Percentiles rank a stretch among this genome's conserved stretches.
Conservation (phyloP, 768 basidiomycete species). For the Hebeloma cylindrosporum region DNA sequence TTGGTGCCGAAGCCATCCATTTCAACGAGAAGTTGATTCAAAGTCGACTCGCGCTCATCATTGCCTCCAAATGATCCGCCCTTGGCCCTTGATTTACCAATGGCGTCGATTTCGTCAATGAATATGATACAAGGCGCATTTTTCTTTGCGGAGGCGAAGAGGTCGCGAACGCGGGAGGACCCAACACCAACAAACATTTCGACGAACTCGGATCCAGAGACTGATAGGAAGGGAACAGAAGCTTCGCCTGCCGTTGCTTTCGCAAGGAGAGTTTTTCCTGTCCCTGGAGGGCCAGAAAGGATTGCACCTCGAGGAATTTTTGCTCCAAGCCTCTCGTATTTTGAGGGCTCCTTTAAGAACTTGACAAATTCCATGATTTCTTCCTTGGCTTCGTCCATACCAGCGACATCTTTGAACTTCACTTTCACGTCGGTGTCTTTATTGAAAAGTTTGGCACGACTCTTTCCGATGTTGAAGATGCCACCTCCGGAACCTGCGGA, state of each 20-base stretch:
- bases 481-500: constrained; percentile 73
- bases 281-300: constrained; percentile 94
- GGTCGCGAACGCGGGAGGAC: constrained; percentile 93
- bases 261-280: constrained; percentile 96
- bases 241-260: constrained; percentile 99
- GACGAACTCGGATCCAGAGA: constrained; percentile 98
- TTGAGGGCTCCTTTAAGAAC: constrained; percentile 92
- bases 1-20: constrained; percentile 99
- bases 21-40: constrained; percentile 97
- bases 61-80: constrained; percentile 81
- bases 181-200: constrained; percentile 99
- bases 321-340: constrained; percentile 95
- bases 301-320: constrained; percentile 97
- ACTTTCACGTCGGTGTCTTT: constrained; percentile 93
- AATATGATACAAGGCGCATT: constrained; percentile 98
- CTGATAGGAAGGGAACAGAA: constrained; percentile 95
- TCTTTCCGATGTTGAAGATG: constrained; percentile 97
- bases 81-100: constrained; percentile 88
- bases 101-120: constrained; percentile 98
- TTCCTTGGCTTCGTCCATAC: constrained; percentile 99
- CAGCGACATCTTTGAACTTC: constrained; percentile 96
- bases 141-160: constrained; percentile 97
- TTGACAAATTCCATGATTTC: constrained; percentile 99
- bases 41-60: constrained; percentile 95
- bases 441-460: constrained; percentile 92